phyloP scores from a whole-genome alignment of 139 green algal genomes.

The Chlorella sp. region DNA sequence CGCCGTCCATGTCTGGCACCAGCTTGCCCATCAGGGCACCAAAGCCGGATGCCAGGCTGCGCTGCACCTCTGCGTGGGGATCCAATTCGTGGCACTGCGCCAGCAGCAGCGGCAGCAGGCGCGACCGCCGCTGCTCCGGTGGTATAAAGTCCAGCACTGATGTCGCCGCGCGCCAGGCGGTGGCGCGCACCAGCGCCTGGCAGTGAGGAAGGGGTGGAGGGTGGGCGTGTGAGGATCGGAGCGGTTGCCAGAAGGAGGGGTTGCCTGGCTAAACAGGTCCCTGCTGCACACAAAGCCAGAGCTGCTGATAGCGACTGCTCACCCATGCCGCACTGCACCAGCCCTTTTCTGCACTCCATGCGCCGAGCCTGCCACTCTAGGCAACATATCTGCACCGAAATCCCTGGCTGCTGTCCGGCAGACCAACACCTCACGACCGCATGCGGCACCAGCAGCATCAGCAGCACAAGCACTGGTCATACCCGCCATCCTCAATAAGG shows the following conservation, averaged over 20 bases:
- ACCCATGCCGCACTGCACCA: neutral
- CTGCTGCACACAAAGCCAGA: neutral
- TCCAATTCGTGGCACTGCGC: constrained; percentile 66
- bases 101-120: constrained; percentile 37
- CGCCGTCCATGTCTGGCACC: constrained; percentile 56
- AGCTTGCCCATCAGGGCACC: constrained; percentile 52
- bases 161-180: constrained; percentile 45
- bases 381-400: neutral
- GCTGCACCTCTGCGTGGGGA: constrained; percentile 61
- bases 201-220: neutral
- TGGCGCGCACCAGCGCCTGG: constrained; percentile 44
- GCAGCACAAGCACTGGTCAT: neutral
- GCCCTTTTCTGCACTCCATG: neutral
- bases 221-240: neutral
- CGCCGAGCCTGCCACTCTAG: no score
- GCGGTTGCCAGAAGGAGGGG: no score
- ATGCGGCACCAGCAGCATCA: neutral
- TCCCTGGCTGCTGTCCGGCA: neutral
- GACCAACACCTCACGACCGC: neutral
- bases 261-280: no score
- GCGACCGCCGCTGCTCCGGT: constrained; percentile 47
- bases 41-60: constrained; percentile 57
- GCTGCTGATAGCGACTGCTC: neutral
- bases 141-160: constrained; percentile 51
- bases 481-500: neutral